These are phyloP conservation scores for Poteriospumella lacustris DNA, from an alignment of 108 stramenopile genomes.

Conservation along the genomic window DNA sequence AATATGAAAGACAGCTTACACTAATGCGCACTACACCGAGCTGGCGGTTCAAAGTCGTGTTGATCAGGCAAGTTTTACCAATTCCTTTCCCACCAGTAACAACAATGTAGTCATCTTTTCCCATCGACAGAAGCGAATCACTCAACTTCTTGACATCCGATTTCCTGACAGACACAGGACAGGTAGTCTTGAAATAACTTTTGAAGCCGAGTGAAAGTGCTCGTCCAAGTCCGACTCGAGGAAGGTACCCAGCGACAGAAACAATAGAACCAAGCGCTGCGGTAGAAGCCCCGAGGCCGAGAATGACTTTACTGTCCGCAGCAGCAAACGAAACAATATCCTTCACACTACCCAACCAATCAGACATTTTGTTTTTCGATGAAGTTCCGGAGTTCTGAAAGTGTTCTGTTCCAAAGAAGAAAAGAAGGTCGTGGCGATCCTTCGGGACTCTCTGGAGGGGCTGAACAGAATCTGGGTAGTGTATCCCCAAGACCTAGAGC, in stretches of 20 bases:
- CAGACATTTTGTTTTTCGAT: slow-evolving; percentile 22
- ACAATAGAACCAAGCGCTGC: neutral
- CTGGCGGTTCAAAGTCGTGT: slow-evolving; percentile 2
- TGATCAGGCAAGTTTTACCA: neutral
- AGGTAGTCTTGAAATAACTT: slow-evolving; percentile 17
- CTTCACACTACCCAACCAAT: slow-evolving; percentile 28
- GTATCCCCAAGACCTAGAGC: no score
- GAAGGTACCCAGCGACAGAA: neutral
- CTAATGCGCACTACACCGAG: neutral
- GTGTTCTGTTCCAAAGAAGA: neutral
- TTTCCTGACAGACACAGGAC: slow-evolving; percentile 11
- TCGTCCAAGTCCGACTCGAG: slow-evolving; percentile 16
- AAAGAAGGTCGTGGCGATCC: no score
- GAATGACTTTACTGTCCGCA: slow-evolving; percentile 26
- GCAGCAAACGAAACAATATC: slow-evolving; percentile 19
- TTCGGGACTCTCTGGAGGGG: no score
- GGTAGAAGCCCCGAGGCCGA: slow-evolving; percentile 13
- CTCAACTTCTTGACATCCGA: slow-evolving; percentile 17
- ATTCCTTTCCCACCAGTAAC: slow-evolving; percentile 2
- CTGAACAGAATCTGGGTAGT: no score
- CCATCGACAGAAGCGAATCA: slow-evolving; percentile 3
- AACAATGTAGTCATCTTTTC: neutral
- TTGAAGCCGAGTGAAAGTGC: slow-evolving; percentile 16
- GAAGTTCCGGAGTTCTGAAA: no score
- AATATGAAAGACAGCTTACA: slow-evolving; percentile 3